phyloP scores from a whole-genome alignment of 148 eudicot species.

The Polygonum aviculare region DNA sequence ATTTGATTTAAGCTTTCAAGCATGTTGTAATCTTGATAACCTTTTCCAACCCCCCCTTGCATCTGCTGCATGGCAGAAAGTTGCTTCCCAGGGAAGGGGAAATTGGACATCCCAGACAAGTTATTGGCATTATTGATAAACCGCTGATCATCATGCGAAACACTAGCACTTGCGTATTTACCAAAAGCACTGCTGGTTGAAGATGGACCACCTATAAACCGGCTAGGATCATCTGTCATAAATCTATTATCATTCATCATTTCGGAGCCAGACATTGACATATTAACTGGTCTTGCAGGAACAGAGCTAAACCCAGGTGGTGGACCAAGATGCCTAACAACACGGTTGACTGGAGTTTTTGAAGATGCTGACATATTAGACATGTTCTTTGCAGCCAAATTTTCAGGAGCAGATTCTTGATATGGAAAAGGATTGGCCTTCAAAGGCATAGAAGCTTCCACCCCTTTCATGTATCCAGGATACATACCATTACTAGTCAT shows the following conservation, averaged over 20 bases:
- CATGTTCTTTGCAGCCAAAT: constrained; percentile 19
- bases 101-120: constrained; percentile 30
- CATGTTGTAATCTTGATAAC: constrained; percentile 27
- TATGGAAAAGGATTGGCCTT: constrained; percentile 22
- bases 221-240: constrained; percentile 32
- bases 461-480: constrained; percentile 23
- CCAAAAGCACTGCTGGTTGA: constrained; percentile 10
- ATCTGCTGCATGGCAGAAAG: constrained; percentile 27
- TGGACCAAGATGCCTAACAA: constrained; percentile 60
- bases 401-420: constrained; percentile 20
- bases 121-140: constrained; percentile 17
- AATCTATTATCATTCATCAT: constrained; percentile 27
- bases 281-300: constrained; percentile 32
- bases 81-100: constrained; percentile 59
- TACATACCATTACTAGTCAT: constrained; percentile 16
- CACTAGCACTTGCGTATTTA: constrained; percentile 20
- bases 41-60: constrained; percentile 25
- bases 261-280: constrained; percentile 23
- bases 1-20: constrained; percentile 24
- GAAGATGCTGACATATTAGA: constrained; percentile 22
- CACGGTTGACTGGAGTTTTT: constrained; percentile 36
- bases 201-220: constrained; percentile 19
- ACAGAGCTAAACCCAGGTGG: constrained; percentile 59
- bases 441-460: constrained; percentile 22
- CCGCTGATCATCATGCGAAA: constrained; percentile 19